Conservation (phyloP, 2,329 filamentous ascomycete genomes). For the Penicillium brasilianum region DNA sequence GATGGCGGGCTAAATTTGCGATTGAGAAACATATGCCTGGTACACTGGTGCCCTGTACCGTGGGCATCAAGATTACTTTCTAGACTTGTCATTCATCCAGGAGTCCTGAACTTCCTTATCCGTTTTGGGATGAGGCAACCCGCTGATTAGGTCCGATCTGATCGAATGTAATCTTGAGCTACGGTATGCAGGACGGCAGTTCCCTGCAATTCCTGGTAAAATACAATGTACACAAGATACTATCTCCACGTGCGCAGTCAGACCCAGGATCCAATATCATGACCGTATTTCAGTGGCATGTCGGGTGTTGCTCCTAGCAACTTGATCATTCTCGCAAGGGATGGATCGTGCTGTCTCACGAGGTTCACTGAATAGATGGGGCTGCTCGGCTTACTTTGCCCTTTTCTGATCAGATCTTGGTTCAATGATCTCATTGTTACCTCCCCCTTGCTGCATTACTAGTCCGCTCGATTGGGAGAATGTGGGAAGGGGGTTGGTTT, state of each 20-base stretch:
- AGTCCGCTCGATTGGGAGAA: slow-evolving; percentile 18
- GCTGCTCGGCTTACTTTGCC: slow-evolving; percentile 22
- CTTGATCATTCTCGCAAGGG: slow-evolving; percentile 22
- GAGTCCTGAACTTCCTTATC: neutral
- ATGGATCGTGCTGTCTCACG: slow-evolving; percentile 2
- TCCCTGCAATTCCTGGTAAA: slow-evolving; percentile 18
- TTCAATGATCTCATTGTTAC: slow-evolving; percentile 12
- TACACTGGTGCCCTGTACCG: slow-evolving; percentile 56
- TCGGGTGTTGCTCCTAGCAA: slow-evolving; percentile 24
- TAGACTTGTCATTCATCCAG: slow-evolving; percentile 22
- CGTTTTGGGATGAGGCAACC: neutral
- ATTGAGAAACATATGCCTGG: slow-evolving; percentile 60
- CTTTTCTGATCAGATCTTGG: slow-evolving; percentile 8
- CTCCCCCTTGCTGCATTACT: slow-evolving; percentile 27
- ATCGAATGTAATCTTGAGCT: neutral
- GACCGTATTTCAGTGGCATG: neutral
- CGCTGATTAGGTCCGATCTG: neutral
- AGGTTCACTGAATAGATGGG: no score
- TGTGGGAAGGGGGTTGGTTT: slow-evolving; percentile 8
- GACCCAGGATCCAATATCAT: slow-evolving; percentile 16
- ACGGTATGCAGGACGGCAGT: neutral
- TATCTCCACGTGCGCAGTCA: slow-evolving; percentile 26
- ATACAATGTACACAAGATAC: neutral
- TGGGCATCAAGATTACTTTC: slow-evolving; percentile 52
- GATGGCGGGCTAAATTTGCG: slow-evolving; percentile 60